Percentiles rank a stretch among this genome's conserved stretches.
phyloP scores from a whole-genome alignment of 352 stramenopile genomes.

The Blastocystis sp. region DNA sequence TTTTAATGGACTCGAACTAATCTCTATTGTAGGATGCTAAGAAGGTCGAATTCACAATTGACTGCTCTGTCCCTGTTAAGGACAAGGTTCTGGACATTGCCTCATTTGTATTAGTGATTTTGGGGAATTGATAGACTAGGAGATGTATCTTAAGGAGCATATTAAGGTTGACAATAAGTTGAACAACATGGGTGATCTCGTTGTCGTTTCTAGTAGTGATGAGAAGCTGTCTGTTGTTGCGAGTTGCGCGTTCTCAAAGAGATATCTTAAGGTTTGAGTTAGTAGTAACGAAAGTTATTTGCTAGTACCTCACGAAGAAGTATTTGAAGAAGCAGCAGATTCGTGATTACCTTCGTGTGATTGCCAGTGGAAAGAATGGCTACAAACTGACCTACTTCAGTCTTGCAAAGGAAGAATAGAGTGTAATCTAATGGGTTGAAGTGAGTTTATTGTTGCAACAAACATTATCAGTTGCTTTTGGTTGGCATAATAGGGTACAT shows the following conservation, averaged over 20 bases:
- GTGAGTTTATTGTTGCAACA: neutral
- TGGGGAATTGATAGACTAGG: slow-evolving; percentile 69
- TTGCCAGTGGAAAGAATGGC: slow-evolving; percentile 94
- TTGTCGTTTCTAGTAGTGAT: slow-evolving; percentile 92
- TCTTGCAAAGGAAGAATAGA: slow-evolving; percentile 57
- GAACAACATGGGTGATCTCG: slow-evolving; percentile 86
- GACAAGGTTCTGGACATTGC: slow-evolving; percentile 97
- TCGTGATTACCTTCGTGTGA: slow-evolving; percentile 98
- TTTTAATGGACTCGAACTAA: no score
- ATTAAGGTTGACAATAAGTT: slow-evolving; percentile 99
- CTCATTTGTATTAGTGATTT: slow-evolving; percentile 78
- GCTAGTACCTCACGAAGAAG: slow-evolving; percentile 98
- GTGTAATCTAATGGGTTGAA: neutral
- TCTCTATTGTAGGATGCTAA: no score
- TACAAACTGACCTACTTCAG: slow-evolving; percentile 80
- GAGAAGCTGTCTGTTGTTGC: slow-evolving; percentile 91
- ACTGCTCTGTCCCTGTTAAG: slow-evolving; percentile 91
- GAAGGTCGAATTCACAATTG: slow-evolving; percentile 84
- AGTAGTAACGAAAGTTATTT: slow-evolving; percentile 58
- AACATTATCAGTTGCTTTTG: slow-evolving; percentile 13
- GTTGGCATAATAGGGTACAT: slow-evolving; percentile 22
- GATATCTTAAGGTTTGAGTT: slow-evolving; percentile 77
- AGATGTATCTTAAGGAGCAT: slow-evolving; percentile 98
- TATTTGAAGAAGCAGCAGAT: slow-evolving; percentile 99
- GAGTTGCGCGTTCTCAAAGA: slow-evolving; percentile 93